Percentiles rank a stretch among this genome's conserved stretches.
These are phyloP conservation scores for Pseudogymnoascus sp. DNA, from an alignment of 2,329 filamentous ascomycete species.

Conservation along the genomic window DNA sequence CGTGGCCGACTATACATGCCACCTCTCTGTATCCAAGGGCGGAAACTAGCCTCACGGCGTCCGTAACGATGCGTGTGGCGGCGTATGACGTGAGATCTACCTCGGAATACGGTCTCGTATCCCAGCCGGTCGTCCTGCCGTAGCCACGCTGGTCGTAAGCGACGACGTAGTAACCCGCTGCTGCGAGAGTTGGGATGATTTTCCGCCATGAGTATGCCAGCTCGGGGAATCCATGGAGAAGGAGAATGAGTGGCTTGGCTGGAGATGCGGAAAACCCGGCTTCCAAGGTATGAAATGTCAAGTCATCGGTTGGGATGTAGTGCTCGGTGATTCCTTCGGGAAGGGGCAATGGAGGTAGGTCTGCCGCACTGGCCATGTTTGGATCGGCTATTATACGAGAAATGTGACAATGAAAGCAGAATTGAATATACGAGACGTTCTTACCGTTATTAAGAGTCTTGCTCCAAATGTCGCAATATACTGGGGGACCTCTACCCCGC, in stretches of 20 bases:
- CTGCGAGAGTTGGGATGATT: slow-evolving; percentile 49
- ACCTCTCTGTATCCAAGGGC: slow-evolving; percentile 52
- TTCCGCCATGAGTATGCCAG: slow-evolving; percentile 63
- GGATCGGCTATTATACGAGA: not conserved
- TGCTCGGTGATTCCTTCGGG: slow-evolving; percentile 46
- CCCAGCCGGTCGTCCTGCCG: slow-evolving; percentile 56
- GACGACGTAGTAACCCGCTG: slow-evolving; percentile 55
- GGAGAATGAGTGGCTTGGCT: slow-evolving; percentile 47
- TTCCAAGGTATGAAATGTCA: slow-evolving; percentile 54
- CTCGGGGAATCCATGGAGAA: slow-evolving; percentile 61
- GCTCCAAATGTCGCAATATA: not conserved
- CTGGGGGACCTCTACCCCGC: not conserved
- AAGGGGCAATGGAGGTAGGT: slow-evolving; percentile 33
- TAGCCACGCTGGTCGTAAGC: slow-evolving; percentile 63
- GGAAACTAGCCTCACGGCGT: slow-evolving; percentile 53
- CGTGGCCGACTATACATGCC: slow-evolving; percentile 55
- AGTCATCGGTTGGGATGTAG: slow-evolving; percentile 49
- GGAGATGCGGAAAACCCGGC: slow-evolving; percentile 36
- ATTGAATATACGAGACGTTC: not conserved
- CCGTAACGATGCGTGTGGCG: slow-evolving; percentile 50
- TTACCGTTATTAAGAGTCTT: not conserved
- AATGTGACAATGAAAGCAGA: not conserved
- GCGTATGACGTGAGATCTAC: slow-evolving; percentile 50
- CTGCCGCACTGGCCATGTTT: slow-evolving; percentile 21
- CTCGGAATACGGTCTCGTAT: slow-evolving; percentile 39